These are phyloP conservation scores for Salix suchowensis DNA, from an alignment of 345 rosid species.

Conservation along the genomic window DNA sequence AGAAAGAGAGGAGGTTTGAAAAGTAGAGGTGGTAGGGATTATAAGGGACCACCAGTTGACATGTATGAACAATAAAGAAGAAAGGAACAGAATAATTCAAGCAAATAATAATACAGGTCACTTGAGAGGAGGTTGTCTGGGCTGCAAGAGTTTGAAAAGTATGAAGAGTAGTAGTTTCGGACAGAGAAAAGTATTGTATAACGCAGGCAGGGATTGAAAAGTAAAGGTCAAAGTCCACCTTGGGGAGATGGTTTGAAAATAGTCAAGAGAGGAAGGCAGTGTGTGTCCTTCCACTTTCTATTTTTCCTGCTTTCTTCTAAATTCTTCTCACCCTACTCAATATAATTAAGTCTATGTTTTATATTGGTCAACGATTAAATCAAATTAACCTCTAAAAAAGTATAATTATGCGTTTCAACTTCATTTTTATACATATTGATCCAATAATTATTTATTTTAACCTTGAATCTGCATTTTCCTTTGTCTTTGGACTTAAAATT, in stretches of 20 bases:
- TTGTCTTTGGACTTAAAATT: too few relatives aligned
- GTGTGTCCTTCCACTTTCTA: slow-evolving; percentile 5
- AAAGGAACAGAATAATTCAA: not conserved
- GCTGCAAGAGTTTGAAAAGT: not conserved
- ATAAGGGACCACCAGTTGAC: not conserved
- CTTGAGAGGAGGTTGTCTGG: not conserved
- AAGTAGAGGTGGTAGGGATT: not conserved
- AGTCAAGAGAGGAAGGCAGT: slow-evolving; percentile 45
- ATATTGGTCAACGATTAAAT: too few relatives aligned
- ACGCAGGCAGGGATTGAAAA: slow-evolving; percentile 34
- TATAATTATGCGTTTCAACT: too few relatives aligned
- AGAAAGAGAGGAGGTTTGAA: slow-evolving; percentile 3
- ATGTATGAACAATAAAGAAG: not conserved
- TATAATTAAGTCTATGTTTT: too few relatives aligned
- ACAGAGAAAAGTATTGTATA: not conserved
- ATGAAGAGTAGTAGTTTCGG: not conserved
- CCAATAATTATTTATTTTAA: too few relatives aligned
- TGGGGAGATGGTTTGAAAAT: slow-evolving; percentile 33
- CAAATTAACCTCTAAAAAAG: rapidly evolving
- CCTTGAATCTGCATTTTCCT: too few relatives aligned
- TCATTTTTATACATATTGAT: too few relatives aligned
- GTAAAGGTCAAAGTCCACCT: slow-evolving; percentile 54
- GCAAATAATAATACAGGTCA: not conserved
- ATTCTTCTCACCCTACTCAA: too few relatives aligned
- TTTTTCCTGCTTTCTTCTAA: not conserved